These are phyloP conservation scores for Agarophyton chilense DNA, from an alignment of 23 red algal species.

Conservation along the genomic window DNA sequence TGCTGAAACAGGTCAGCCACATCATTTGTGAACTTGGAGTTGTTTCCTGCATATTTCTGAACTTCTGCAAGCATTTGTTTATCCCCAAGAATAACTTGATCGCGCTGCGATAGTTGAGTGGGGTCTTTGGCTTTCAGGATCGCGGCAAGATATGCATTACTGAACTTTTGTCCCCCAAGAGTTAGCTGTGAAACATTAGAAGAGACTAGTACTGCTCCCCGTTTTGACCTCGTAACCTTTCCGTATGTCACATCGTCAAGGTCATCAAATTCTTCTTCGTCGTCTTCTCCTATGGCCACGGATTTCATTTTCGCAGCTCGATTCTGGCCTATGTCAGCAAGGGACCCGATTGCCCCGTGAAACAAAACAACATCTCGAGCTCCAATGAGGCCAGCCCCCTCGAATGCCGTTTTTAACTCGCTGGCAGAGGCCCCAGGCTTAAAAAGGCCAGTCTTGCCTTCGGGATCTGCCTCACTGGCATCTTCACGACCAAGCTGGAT, in stretches of 20 bases:
- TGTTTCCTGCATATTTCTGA: conserved; percentile 81
- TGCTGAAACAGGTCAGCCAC: conserved; percentile 84
- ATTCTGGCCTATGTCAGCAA: conserved; percentile 67
- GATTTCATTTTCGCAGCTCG: conserved; percentile 42
- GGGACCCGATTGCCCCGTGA: conserved; percentile 75
- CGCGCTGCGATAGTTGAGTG: conserved; percentile 56
- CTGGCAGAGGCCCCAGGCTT: conserved; percentile 54
- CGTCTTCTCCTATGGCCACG: conserved; percentile 23
- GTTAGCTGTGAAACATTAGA: conserved; percentile 83
- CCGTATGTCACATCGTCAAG: conserved; percentile 82
- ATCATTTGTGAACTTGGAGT: conserved; percentile 82
- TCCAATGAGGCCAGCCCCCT: conserved; percentile 59
- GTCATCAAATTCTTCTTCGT: conserved; percentile 56
- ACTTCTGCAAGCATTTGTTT: conserved; percentile 52
- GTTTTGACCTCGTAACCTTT: conserved; percentile 68
- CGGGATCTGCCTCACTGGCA: conserved; percentile 53
- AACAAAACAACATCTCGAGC: conserved; percentile 70
- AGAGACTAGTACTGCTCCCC: conserved; percentile 83
- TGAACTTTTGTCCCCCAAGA: conserved; percentile 87
- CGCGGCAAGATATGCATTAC: conserved; percentile 77
- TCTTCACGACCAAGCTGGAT: conserved; percentile 97
- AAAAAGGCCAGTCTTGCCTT: conserved; percentile 22
- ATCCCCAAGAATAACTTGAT: conserved; percentile 75
- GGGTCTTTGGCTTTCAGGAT: conserved; percentile 63
- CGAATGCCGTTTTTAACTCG: conserved; percentile 44